Percentiles rank a stretch among this genome's conserved stretches.
These are phyloP conservation scores for Rhynchospora breviuscula DNA, from an alignment of 176 grass and related monocot species.

Conservation along the genomic window DNA sequence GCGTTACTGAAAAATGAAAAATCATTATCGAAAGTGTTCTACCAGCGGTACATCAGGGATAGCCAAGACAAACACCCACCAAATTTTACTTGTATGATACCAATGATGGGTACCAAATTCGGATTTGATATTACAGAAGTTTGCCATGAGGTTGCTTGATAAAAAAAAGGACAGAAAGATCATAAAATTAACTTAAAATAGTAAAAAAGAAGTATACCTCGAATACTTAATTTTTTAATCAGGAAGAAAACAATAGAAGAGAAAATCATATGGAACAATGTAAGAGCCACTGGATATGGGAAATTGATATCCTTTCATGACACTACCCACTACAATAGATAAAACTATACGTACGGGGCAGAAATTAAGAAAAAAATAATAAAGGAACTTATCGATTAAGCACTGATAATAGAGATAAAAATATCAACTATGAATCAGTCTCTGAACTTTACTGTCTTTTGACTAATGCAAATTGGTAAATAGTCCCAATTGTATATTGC, in stretches of 20 bases:
- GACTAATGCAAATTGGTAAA: neutral
- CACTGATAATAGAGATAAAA: neutral
- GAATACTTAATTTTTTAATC: slow-evolving; percentile 59
- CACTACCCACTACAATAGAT: slow-evolving; percentile 69
- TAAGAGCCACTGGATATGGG: slow-evolving; percentile 98
- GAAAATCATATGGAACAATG: slow-evolving; percentile 97
- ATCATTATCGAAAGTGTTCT: neutral
- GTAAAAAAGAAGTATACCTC: slow-evolving; percentile 45
- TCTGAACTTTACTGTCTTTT: neutral
- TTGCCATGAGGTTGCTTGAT: neutral
- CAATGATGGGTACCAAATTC: neutral
- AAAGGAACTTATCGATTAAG: neutral
- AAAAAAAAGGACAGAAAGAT: neutral
- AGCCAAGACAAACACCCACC: neutral
- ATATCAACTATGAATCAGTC: neutral
- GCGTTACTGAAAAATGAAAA: neutral
- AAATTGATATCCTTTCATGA: slow-evolving; percentile 96
- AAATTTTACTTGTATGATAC: neutral
- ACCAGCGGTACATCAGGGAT: neutral
- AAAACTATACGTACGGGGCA: neutral
- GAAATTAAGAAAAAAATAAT: slow-evolving; percentile 21
- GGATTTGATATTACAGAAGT: neutral
- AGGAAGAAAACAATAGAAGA: slow-evolving; percentile 85
- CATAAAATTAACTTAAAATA: neutral
- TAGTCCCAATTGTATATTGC: neutral